Percentiles rank a stretch among this genome's conserved stretches.
These are phyloP conservation scores for Epichloe amarillans DNA, from an alignment of 2,329 filamentous ascomycete species.

Conservation along the genomic window DNA sequence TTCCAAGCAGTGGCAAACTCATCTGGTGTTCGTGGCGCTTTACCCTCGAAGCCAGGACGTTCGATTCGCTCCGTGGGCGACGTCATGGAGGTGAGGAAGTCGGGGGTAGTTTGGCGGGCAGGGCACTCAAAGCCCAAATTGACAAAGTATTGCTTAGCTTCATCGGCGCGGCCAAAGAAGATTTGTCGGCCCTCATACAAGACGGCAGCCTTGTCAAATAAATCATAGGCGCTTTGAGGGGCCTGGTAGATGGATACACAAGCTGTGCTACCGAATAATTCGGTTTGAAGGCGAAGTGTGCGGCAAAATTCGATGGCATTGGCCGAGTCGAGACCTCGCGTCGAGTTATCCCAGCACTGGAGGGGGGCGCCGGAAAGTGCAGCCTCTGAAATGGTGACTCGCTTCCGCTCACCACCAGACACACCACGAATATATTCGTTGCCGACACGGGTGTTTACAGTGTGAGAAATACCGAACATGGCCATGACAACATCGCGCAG, in stretches of 20 bases:
- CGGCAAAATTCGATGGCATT: conserved; percentile 66
- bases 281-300: conserved; percentile 53
- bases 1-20: conserved; percentile 49
- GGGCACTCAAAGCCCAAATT: conserved; percentile 55
- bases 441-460: conserved; percentile 57
- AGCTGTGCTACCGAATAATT: conserved; percentile 52
- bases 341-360: conserved; percentile 62
- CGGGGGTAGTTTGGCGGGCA: conserved; percentile 50
- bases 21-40: conserved; percentile 44
- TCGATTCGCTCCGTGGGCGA: conserved; percentile 42
- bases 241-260: conserved; percentile 65
- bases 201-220: conserved; percentile 46
- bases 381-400: conserved; percentile 50
- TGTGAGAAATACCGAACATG: conserved; percentile 62
- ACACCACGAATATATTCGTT: conserved; percentile 67
- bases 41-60: conserved; percentile 41
- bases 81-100: conserved; percentile 62
- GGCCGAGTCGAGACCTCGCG: conserved; percentile 59
- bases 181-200: conserved; percentile 49
- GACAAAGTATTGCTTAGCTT: conserved; percentile 52
- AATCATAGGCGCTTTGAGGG: conserved; percentile 49
- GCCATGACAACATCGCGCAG: conserved; percentile 62
- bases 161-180: conserved; percentile 46
- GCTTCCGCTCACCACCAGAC: conserved; percentile 59
- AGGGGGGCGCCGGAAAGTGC: conserved; percentile 46